phyloP scores from a whole-genome alignment of 1,139 yeast genomes.

The Sugiyamaella grinbergsii region DNA sequence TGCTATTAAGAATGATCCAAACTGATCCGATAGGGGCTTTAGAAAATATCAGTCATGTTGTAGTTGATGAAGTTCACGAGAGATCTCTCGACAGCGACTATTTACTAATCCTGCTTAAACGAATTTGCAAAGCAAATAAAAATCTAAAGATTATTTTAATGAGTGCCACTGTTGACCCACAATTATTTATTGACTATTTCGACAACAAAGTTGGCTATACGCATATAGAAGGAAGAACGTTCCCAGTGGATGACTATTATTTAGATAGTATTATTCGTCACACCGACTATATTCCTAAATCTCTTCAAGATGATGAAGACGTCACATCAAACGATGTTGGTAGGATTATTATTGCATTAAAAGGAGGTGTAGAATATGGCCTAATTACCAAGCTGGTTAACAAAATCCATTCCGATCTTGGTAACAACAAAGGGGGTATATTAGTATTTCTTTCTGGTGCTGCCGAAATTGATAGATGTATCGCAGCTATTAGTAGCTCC shows the following conservation, averaged over 20 bases:
- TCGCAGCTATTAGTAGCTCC: conserved; percentile 41
- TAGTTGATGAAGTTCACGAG: conserved; percentile 96
- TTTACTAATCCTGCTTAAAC: conserved; percentile 72
- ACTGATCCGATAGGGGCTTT: conserved; percentile 44
- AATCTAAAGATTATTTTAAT: conserved; percentile 71
- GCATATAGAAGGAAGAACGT: conserved; percentile 91
- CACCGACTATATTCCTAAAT: conserved; percentile 44
- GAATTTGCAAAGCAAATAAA: conserved; percentile 38
- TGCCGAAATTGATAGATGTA: conserved; percentile 74
- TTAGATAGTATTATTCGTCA: conserved; percentile 63
- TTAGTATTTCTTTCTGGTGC: conserved; percentile 88
- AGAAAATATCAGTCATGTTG: conserved; percentile 63
- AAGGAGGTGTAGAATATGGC: conserved; percentile 65
- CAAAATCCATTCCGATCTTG: conserved; percentile 54
- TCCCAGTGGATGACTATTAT: conserved; percentile 78
- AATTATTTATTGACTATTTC: conserved; percentile 69
- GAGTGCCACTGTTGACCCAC: conserved; percentile 91
- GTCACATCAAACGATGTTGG: conserved; percentile 35
- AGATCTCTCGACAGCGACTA: conserved; percentile 90
- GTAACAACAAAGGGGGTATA: conserved; percentile 64
- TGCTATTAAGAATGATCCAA: conserved; percentile 81
- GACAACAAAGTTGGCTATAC: conserved; percentile 40
- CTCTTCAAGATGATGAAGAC: conserved; percentile 35
- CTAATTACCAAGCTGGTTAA: conserved; percentile 60
- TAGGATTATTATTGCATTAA: conserved; percentile 42